A percentile compares a stretch with the other conserved stretches of the same genome.
Evolutionary conservation across 1,139 yeast genomes (phyloP).

Genomic region (Torulaspora pretoriensis): DNA sequence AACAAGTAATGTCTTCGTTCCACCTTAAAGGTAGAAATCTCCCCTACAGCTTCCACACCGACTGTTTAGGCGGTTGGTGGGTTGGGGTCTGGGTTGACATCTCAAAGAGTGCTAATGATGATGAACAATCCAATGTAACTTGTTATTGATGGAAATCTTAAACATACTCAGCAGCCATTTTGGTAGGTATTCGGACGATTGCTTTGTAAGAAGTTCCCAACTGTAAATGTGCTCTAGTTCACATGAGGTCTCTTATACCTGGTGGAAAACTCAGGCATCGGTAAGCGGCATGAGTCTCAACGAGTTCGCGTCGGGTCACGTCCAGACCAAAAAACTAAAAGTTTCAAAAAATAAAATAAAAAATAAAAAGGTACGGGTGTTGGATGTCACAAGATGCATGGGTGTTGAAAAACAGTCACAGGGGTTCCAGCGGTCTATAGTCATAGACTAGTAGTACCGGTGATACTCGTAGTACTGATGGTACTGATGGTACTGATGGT

Average conservation of each 20-base stretch:
- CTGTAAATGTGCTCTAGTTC: neutral
- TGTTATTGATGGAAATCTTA: conserved; percentile 9
- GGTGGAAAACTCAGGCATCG: neutral
- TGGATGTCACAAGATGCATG: neutral
- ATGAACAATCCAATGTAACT: conserved; percentile 23
- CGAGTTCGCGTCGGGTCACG: too few species aligned
- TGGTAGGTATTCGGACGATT: conserved; percentile 24
- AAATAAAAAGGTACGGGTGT: conserved; percentile 6
- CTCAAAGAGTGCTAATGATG: conserved; percentile 4
- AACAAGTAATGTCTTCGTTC: conserved; percentile 28
- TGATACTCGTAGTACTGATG: too few species aligned
- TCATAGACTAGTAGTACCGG: too few species aligned
- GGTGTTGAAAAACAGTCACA: conserved; percentile 2
- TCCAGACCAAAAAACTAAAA: too few species aligned
- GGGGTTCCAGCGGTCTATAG: too few species aligned
- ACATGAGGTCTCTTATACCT: neutral
- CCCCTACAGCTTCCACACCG: conserved; percentile 27
- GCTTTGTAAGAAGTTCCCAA: neutral
- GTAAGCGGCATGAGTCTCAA: too few species aligned
- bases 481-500: too few species aligned
- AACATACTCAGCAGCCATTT: conserved; percentile 39
- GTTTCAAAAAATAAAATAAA: neutral
- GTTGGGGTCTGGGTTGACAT: neutral
- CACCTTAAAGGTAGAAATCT: conserved; percentile 7
- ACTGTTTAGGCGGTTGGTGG: neutral